phyloP scores from a whole-genome alignment of 495 filamentous ascomycete genomes.

The Penicillium macrosclerotiorum region DNA sequence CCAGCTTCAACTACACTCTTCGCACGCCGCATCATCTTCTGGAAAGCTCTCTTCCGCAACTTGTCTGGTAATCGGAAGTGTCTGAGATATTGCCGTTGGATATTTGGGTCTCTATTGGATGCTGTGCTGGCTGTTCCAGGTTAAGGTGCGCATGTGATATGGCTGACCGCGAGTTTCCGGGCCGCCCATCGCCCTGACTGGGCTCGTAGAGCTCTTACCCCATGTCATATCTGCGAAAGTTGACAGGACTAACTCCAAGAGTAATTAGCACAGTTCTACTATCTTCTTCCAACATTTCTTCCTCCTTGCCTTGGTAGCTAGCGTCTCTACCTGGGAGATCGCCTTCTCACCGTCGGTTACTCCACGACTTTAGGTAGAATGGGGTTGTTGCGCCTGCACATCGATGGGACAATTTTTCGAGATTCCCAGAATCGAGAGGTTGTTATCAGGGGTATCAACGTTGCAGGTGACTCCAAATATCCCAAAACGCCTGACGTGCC shows the following conservation, averaged over 20 bases:
- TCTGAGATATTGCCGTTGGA: too few relatives aligned
- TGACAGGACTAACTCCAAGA: too few relatives aligned
- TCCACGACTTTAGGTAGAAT: slow-evolving; percentile 22
- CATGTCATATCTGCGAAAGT: too few relatives aligned
- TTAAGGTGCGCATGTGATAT: not conserved
- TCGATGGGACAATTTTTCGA: slow-evolving; percentile 80
- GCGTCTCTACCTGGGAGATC: too few relatives aligned
- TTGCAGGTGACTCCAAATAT: slow-evolving; percentile 65
- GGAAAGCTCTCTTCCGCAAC: not conserved
- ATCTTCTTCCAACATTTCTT: too few relatives aligned
- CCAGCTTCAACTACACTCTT: slow-evolving; percentile 4
- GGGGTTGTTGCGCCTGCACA: slow-evolving; percentile 56
- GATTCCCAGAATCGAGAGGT: slow-evolving; percentile 67
- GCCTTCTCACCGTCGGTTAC: not conserved
- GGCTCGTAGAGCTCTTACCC: too few relatives aligned
- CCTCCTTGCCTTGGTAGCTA: too few relatives aligned
- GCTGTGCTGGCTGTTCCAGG: not conserved
- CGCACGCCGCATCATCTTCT: not conserved
- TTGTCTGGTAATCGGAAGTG: too few relatives aligned
- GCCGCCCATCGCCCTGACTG: not conserved
- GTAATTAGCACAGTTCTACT: too few relatives aligned
- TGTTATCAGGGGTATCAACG: slow-evolving; percentile 67
- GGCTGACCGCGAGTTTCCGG: not conserved
- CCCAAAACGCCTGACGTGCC: slow-evolving; percentile 77
- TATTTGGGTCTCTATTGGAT: not conserved